Evolutionary conservation across 2,329 filamentous ascomycete genomes (phyloP).

Genomic region (Alternaria burnsii): DNA sequence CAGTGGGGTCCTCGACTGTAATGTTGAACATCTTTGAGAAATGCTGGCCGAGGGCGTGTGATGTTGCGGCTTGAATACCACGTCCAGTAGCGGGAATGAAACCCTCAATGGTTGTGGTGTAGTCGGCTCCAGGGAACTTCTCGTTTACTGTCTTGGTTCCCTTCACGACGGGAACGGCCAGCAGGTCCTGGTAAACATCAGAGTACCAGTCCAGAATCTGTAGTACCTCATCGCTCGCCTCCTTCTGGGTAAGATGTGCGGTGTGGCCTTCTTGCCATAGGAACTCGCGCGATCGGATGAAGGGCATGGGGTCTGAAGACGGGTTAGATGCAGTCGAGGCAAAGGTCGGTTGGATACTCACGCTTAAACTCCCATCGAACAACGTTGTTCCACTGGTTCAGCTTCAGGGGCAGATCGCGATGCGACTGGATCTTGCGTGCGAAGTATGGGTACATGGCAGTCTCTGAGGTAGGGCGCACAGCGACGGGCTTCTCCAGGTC

Average conservation of each 20-base stretch:
- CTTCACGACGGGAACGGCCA: slow-evolving; percentile 93
- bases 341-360: slow-evolving; percentile 5
- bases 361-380: slow-evolving; percentile 97
- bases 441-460: slow-evolving; percentile 96
- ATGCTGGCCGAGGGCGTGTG: slow-evolving; percentile 94
- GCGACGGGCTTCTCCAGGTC: slow-evolving; percentile 84
- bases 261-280: slow-evolving; percentile 98
- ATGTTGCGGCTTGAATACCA: slow-evolving; percentile 95
- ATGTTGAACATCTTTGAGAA: slow-evolving; percentile 99
- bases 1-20: slow-evolving; percentile 88
- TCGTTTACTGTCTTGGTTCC: slow-evolving; percentile 97
- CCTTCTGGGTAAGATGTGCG: slow-evolving; percentile 84
- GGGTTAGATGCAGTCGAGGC: slow-evolving; percentile 1
- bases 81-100: slow-evolving; percentile 96
- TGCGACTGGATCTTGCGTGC: slow-evolving; percentile 97
- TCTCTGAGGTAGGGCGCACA: slow-evolving; percentile 74
- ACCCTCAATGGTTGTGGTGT: slow-evolving; percentile 95
- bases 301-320: slow-evolving; percentile 66
- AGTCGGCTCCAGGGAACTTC: slow-evolving; percentile 96
- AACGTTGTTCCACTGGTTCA: slow-evolving; percentile 98
- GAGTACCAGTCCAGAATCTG: slow-evolving; percentile 95
- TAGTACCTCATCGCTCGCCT: slow-evolving; percentile 84
- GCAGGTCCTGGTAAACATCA: slow-evolving; percentile 88
- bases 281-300: slow-evolving; percentile 89
- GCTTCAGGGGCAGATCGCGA: slow-evolving; percentile 88